Conservation (phyloP, 306 rosid species). For the Parietaria judaica region DNA sequence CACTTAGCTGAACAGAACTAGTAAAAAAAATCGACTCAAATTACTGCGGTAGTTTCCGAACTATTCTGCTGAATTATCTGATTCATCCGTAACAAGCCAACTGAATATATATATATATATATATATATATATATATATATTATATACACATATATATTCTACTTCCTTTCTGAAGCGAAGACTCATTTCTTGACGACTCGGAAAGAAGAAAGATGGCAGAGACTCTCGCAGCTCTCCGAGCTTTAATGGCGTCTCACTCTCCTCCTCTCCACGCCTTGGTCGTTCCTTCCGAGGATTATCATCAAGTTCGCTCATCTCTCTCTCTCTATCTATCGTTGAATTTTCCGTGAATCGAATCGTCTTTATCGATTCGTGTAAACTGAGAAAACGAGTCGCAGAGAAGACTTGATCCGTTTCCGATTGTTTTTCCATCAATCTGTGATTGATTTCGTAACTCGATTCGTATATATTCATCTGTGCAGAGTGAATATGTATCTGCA, state of each 20-base stretch:
- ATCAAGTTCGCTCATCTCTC: conserved; percentile 46
- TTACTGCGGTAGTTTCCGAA: neutral
- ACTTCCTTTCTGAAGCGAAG: neutral
- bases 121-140: too few relatives aligned
- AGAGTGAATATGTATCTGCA: conserved; percentile 94
- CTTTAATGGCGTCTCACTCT: conserved; percentile 73
- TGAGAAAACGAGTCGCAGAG: neutral
- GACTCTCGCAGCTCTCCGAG: conserved; percentile 57
- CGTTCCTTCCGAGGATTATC: conserved; percentile 95
- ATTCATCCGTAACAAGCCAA: neutral
- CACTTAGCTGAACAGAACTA: neutral
- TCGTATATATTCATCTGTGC: conserved; percentile 17
- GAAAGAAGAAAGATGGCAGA: conserved; percentile 41
- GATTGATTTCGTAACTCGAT: too few relatives aligned
- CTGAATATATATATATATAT: neutral
- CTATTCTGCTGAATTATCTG: neutral
- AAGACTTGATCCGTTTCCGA: neutral
- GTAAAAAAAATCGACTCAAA: neutral
- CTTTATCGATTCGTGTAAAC: neutral
- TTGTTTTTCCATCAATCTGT: neutral
- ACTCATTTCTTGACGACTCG: neutral
- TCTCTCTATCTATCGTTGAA: neutral
- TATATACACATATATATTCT: neutral
- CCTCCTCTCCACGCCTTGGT: conserved; percentile 83
- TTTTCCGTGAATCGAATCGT: too few relatives aligned